Percentiles rank a stretch among this genome's conserved stretches.
These are phyloP conservation scores for Naganishia albida DNA, from an alignment of 1,284 basidiomycete genomes.

Conservation along the genomic window DNA sequence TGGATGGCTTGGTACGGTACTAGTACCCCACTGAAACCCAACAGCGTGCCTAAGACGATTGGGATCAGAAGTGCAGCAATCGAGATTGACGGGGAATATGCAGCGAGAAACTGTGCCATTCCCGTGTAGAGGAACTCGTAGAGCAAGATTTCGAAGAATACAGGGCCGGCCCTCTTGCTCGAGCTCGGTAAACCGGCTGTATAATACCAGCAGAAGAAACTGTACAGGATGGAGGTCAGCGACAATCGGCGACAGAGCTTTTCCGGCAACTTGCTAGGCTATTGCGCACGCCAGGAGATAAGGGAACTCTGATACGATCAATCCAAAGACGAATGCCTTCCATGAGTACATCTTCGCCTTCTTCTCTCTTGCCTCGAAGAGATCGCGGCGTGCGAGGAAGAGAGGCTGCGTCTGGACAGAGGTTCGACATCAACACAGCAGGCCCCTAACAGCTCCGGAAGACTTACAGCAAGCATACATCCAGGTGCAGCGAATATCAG, in stretches of 20 bases:
- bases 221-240: slow-evolving; percentile 23
- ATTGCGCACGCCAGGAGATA: slow-evolving; percentile 46
- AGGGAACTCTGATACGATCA: slow-evolving; percentile 50
- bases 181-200: slow-evolving; percentile 4
- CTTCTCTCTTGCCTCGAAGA: slow-evolving; percentile 52
- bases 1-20: slow-evolving; percentile 31
- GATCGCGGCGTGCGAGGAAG: slow-evolving; percentile 50
- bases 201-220: slow-evolving; percentile 25
- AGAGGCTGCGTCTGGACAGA: slow-evolving; percentile 45
- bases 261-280: slow-evolving; percentile 43
- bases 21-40: slow-evolving; percentile 5
- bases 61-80: slow-evolving; percentile 26
- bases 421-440: no score
- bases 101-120: slow-evolving; percentile 41
- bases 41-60: slow-evolving; percentile 55
- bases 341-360: slow-evolving; percentile 51
- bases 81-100: slow-evolving; percentile 20
- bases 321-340: slow-evolving; percentile 38
- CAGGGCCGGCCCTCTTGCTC: slow-evolving; percentile 39
- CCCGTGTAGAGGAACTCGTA: slow-evolving; percentile 52
- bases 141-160: slow-evolving; percentile 49
- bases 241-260: no score
- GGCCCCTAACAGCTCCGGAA: no score
- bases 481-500: slow-evolving; percentile 45
- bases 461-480: slow-evolving; percentile 46